Conservation (phyloP, 495 filamentous ascomycete species). For the Cladorrhinum samala region DNA sequence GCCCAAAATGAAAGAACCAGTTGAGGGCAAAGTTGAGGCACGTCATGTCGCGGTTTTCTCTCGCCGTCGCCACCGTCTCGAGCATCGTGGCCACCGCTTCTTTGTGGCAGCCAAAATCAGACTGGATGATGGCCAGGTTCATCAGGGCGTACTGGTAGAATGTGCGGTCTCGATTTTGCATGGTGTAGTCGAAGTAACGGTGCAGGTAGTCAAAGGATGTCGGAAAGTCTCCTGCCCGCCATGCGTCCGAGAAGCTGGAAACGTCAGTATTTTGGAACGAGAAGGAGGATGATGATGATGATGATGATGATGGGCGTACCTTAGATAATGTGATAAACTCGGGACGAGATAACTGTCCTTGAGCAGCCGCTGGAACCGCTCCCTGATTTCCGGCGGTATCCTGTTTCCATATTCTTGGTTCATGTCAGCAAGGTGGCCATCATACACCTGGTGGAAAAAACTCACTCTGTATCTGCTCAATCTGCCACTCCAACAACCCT, state of each 20-base stretch:
- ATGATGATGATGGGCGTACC: constrained; percentile 47
- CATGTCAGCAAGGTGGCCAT: background rate
- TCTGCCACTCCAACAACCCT: constrained; percentile 77
- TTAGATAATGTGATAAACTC: constrained; percentile 69
- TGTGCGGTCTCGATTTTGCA: constrained; percentile 74
- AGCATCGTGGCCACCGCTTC: constrained; percentile 92
- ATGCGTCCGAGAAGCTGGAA: constrained; percentile 76
- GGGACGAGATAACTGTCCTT: constrained; percentile 60
- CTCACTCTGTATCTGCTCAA: constrained; percentile 78
- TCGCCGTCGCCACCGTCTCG: constrained; percentile 82
- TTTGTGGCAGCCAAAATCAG: constrained; percentile 85
- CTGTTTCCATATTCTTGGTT: constrained; percentile 49
- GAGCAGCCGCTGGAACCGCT: constrained; percentile 60
- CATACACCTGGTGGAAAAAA: background rate
- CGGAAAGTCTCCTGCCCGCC: constrained; percentile 85
- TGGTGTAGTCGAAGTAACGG: constrained; percentile 94
- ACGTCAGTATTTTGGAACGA: constrained; percentile 17
- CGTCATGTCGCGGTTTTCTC: constrained; percentile 85
- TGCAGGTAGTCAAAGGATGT: constrained; percentile 87
- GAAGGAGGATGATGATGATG: constrained; percentile 3
- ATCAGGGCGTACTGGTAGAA: constrained; percentile 97
- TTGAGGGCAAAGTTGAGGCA: constrained; percentile 94
- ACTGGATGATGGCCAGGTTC: constrained; percentile 86
- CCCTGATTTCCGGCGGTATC: constrained; percentile 60
- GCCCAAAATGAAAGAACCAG: constrained; percentile 95